A percentile compares a stretch with the other conserved stretches of the same genome.
Evolutionary conservation across 1,284 basidiomycete species (phyloP).

Genomic region (Apiotrichum gracile): DNA sequence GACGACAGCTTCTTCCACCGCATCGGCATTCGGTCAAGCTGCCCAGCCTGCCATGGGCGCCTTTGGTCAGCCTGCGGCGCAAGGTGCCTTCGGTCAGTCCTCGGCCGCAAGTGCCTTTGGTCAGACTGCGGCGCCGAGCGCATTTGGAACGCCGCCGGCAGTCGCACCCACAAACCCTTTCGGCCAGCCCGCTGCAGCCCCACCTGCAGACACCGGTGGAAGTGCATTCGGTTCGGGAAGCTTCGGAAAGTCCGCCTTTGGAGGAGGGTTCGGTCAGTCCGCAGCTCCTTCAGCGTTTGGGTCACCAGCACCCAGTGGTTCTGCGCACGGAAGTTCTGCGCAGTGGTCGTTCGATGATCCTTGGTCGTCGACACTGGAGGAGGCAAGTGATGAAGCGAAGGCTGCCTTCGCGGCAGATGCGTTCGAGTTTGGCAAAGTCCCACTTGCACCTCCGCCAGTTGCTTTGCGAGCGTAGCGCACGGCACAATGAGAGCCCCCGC

Average conservation of each 20-base stretch:
- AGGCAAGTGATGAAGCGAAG: constrained; percentile 47
- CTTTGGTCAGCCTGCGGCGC: too few species aligned
- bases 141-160: too few species aligned
- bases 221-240: constrained; percentile 7
- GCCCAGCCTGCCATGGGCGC: background rate
- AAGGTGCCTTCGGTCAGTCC: too few species aligned
- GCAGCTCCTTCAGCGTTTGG: background rate
- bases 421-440: constrained; percentile 69
- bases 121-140: background rate
- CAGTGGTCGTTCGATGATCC: constrained; percentile 42
- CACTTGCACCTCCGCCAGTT: constrained; percentile 69
- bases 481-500: background rate
- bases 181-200: background rate
- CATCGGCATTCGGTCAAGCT: background rate
- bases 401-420: constrained; percentile 57
- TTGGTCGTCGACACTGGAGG: constrained; percentile 28
- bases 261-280: background rate
- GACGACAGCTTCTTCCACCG: background rate
- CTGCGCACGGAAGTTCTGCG: too few species aligned
- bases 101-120: too few species aligned
- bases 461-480: constrained; percentile 40
- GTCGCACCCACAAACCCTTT: too few species aligned
- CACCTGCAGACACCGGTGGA: background rate
- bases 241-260: constrained; percentile 6
- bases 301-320: too few species aligned